Evolutionary conservation across 306 rosid genomes (phyloP).

Genomic region (Styphnolobium japonicum): DNA sequence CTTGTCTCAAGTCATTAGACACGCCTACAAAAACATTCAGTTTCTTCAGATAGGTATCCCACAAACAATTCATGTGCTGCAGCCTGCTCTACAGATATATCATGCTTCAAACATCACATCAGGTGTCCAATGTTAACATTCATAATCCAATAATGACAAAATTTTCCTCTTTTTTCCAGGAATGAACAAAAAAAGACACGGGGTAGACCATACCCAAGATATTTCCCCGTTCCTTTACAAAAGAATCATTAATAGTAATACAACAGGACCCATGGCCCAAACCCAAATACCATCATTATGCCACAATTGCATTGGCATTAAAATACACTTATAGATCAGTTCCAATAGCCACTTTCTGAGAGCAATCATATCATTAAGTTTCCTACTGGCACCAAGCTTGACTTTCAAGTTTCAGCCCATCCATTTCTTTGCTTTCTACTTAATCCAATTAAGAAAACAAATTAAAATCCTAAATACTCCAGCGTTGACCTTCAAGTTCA

Average conservation of each 20-base stretch:
- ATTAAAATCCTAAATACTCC: background rate
- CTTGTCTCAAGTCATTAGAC: conserved; percentile 39
- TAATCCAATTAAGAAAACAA: background rate
- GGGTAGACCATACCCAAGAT: conserved; percentile 12
- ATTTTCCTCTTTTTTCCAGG: background rate
- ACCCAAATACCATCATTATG: background rate
- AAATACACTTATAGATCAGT: background rate
- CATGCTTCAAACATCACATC: conserved; percentile 21
- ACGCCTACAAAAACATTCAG: conserved; percentile 46
- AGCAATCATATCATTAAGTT: conserved; percentile 16
- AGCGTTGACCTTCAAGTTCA: background rate
- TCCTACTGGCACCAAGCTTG: background rate
- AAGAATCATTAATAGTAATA: background rate
- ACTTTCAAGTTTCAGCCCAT: background rate
- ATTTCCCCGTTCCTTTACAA: background rate
- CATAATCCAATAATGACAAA: background rate
- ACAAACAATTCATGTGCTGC: background rate
- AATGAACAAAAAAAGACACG: background rate
- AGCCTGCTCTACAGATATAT: conserved; percentile 1
- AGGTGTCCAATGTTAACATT: conserved; percentile 1
- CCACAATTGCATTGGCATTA: background rate
- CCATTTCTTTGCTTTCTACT: background rate
- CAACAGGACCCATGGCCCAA: background rate
- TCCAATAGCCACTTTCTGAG: background rate
- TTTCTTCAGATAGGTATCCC: conserved; percentile 9